Conservation (phyloP, 2,329 filamentous ascomycete genomes). For the Bipolaris cookei region DNA sequence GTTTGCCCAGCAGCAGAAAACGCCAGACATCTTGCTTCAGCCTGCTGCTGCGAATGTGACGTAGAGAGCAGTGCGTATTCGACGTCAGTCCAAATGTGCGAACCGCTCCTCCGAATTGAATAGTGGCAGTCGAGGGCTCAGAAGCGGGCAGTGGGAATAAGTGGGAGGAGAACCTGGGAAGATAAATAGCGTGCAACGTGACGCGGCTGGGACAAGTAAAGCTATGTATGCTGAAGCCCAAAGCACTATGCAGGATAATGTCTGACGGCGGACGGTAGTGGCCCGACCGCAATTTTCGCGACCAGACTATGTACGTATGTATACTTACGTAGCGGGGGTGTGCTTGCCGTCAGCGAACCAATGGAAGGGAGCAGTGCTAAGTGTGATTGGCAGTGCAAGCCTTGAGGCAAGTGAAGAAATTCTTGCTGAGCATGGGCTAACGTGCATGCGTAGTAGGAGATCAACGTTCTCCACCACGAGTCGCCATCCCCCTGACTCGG, state of each 20-base stretch:
- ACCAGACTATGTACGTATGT: constrained; percentile 9
- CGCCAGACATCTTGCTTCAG: constrained; percentile 23
- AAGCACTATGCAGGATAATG: constrained; percentile 10
- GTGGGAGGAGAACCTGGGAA: not conserved
- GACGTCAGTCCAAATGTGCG: not conserved
- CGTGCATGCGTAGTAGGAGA: constrained; percentile 10
- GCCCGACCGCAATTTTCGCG: constrained; percentile 13
- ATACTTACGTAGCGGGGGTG: constrained; percentile 13
- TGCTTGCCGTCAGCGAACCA: constrained; percentile 9
- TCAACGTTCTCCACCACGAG: constrained; percentile 9
- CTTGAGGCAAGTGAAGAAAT: constrained; percentile 5
- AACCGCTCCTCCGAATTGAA: not conserved
- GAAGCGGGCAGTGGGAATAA: constrained; percentile 1
- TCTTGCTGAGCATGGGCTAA: constrained; percentile 8
- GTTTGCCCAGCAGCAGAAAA: constrained; percentile 29
- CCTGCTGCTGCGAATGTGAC: not conserved
- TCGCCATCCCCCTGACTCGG: constrained; percentile 5
- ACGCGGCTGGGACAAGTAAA: constrained; percentile 6
- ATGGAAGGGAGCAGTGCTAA: not conserved
- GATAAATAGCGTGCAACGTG: constrained; percentile 1
- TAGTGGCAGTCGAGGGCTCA: not conserved
- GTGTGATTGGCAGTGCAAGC: constrained; percentile 6
- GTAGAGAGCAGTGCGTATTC: not conserved
- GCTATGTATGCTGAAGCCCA: constrained; percentile 4
- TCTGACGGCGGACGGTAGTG: constrained; percentile 5